These are phyloP conservation scores for Tolypocladium sp. DNA, from an alignment of 2,329 filamentous ascomycete genomes.

Conservation along the genomic window DNA sequence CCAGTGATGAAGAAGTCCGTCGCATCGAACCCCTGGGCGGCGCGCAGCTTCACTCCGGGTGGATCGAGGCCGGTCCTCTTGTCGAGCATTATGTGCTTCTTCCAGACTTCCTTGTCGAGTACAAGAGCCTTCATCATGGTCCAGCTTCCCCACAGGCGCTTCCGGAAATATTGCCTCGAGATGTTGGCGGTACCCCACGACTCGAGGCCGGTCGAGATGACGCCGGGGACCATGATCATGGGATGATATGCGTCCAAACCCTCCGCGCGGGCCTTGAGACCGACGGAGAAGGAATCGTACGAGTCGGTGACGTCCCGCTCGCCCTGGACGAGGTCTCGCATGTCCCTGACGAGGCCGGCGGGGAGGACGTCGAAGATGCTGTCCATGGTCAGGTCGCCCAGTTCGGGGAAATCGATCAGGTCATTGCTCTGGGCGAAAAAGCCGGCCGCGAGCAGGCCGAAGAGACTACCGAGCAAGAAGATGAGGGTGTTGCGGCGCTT, in stretches of 20 bases:
- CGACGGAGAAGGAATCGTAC: constrained; percentile 91
- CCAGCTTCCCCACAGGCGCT: constrained; percentile 95
- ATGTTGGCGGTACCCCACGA: constrained; percentile 87
- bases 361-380: constrained; percentile 81
- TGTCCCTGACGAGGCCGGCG: constrained; percentile 75
- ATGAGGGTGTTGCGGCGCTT: constrained; percentile 75
- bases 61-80: constrained; percentile 86
- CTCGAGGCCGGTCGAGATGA: constrained; percentile 94
- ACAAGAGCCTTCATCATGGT: constrained; percentile 96
- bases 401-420: constrained; percentile 68
- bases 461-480: constrained; percentile 81
- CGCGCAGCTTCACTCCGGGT: constrained; percentile 78
- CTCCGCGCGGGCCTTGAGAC: constrained; percentile 70
- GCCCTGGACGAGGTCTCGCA: constrained; percentile 74
- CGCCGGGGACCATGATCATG: constrained; percentile 93
- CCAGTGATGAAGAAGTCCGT: constrained; percentile 87
- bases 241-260: constrained; percentile 77
- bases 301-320: constrained; percentile 75
- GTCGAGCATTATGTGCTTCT: constrained; percentile 94
- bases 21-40: constrained; percentile 93
- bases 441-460: constrained; percentile 78
- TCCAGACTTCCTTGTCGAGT: constrained; percentile 89
- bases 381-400: constrained; percentile 72
- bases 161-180: constrained; percentile 86
- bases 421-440: constrained; percentile 88